Evolutionary conservation across 306 rosid species (phyloP).

Genomic region (Malus sieversii): DNA sequence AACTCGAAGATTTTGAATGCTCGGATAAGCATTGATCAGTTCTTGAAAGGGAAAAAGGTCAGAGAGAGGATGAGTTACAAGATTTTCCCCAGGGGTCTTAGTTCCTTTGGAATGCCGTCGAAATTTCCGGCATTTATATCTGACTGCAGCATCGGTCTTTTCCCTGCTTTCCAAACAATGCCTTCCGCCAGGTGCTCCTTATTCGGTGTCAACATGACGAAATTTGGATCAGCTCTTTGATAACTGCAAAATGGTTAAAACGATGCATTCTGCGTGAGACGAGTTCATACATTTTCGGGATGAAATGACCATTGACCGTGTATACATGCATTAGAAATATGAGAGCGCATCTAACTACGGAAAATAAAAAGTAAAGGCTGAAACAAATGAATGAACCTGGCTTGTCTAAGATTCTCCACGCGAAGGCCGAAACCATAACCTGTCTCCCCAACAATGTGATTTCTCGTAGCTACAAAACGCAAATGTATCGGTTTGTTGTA

Average conservation of each 20-base stretch:
- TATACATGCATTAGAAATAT: background rate
- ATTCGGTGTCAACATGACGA: constrained; percentile 81
- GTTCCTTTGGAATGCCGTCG: constrained; percentile 70
- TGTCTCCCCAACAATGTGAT: constrained; percentile 42
- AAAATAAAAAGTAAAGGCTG: background rate
- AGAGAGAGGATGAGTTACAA: constrained; percentile 24
- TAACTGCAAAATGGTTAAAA: constrained; percentile 45
- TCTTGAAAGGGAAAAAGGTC: background rate
- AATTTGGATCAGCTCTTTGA: constrained; percentile 96
- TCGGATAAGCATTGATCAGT: background rate
- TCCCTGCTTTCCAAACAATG: constrained; percentile 65
- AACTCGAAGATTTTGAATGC: background rate
- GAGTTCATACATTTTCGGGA: background rate
- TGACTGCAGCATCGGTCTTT: constrained; percentile 69
- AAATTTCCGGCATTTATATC: constrained; percentile 69
- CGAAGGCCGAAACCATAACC: constrained; percentile 83
- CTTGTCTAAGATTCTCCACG: constrained; percentile 81
- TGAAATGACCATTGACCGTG: background rate
- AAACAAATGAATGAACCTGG: constrained; percentile 60
- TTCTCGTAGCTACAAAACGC: constrained; percentile 56
- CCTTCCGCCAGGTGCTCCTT: constrained; percentile 92
- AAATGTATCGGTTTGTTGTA: constrained; percentile 1
- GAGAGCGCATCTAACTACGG: background rate
- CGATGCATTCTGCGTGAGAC: background rate
- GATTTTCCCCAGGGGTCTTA: constrained; percentile 60